phyloP scores from a whole-genome alignment of 805 yeast genomes.

The Wickerhamomyces alni region DNA sequence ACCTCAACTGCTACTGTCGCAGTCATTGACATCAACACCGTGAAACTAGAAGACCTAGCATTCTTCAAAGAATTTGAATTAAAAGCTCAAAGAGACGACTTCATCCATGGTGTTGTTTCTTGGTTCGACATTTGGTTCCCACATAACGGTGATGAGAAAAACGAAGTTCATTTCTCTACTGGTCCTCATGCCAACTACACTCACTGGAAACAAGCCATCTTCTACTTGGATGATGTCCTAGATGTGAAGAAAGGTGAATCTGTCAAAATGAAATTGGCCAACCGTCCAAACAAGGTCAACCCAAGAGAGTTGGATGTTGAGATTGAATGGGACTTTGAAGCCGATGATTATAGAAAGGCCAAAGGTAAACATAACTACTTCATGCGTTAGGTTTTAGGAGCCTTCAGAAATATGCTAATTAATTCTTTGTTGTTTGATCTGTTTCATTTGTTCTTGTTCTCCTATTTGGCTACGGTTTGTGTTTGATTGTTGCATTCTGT shows the following conservation, averaged over 20 bases:
- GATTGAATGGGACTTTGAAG: conserved; percentile 44
- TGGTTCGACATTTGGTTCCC: conserved; percentile 97
- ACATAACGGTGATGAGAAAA: conserved; percentile 37
- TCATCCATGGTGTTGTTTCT: conserved; percentile 81
- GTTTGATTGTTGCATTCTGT: neutral
- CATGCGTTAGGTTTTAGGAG: conserved; percentile 44
- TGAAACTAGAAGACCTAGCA: conserved; percentile 73
- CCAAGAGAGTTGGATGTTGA: conserved; percentile 89
- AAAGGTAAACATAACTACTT: conserved; percentile 59
- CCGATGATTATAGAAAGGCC: conserved; percentile 45
- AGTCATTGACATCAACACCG: conserved; percentile 87
- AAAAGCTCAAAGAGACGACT: conserved; percentile 70
- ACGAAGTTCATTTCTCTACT: conserved; percentile 74
- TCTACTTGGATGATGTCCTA: conserved; percentile 79
- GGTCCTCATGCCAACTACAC: conserved; percentile 94
- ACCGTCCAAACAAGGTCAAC: conserved; percentile 70
- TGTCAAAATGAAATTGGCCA: conserved; percentile 64
- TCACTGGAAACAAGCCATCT: conserved; percentile 98
- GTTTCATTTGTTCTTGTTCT: no score
- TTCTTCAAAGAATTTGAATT: conserved; percentile 67
- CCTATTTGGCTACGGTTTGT: no score
- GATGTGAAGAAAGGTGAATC: conserved; percentile 71
- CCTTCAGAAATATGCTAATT: no score
- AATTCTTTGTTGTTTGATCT: no score
- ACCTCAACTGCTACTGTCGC: conserved; percentile 69